Conservation (phyloP, 257 asterid species). For the Vinca minor region DNA sequence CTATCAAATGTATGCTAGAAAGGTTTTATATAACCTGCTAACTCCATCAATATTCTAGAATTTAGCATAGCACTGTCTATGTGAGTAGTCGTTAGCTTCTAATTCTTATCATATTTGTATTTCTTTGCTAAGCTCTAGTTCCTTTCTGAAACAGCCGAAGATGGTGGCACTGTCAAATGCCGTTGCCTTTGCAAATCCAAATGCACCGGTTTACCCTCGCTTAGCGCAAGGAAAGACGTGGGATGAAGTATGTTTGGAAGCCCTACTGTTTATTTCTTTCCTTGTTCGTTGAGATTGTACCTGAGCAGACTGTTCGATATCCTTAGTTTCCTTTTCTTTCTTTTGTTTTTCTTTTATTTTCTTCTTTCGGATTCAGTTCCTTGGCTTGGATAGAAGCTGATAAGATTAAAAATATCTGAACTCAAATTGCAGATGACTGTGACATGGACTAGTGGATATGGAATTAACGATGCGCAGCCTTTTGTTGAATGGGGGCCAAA, state of each 20-base stretch:
- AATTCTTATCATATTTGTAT: not conserved
- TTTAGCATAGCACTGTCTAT: not conserved
- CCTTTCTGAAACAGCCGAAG: conserved; percentile 54
- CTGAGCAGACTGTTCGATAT: not conserved
- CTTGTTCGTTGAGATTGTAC: not conserved
- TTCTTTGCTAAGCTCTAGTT: conserved; percentile 5
- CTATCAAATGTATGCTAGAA: conserved; percentile 42
- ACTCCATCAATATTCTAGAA: not conserved
- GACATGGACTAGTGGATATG: conserved; percentile 95
- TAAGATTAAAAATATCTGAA: not conserved
- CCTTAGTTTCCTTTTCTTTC: not conserved
- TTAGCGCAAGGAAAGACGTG: conserved; percentile 85
- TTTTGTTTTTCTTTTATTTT: too few species aligned
- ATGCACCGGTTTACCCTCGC: conserved; percentile 91
- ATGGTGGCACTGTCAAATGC: conserved; percentile 61
- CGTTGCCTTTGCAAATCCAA: conserved; percentile 68
- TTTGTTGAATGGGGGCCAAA: conserved; percentile 80
- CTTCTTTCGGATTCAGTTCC: not conserved
- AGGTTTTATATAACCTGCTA: not conserved
- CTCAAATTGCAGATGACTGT: conserved; percentile 68
- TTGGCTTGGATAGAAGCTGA: not conserved
- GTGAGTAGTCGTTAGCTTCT: not conserved
- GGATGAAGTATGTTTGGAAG: conserved; percentile 62
- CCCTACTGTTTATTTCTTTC: not conserved
- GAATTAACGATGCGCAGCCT: conserved; percentile 50